Base-by-base conservation (phyloP, 2,329 filamentous ascomycete species). In the Passalora sequoiae region DNA sequence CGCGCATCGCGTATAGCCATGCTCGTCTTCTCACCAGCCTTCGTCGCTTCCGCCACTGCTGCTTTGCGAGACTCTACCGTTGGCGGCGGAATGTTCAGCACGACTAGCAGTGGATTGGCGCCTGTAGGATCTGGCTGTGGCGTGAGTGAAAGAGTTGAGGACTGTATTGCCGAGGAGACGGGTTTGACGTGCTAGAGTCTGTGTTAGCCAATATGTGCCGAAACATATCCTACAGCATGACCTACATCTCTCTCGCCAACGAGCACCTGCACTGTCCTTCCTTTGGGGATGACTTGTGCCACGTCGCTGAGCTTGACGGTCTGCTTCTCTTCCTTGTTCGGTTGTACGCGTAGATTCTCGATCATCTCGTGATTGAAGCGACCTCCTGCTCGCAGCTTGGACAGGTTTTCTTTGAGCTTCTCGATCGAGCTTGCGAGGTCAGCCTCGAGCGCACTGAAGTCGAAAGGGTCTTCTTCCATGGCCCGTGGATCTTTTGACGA, bases 251-350 rank as follows among this genome's bases (percentile, higher is more conserved):
- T 74, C 57, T 86, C 83, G 10, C 79, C 76, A 28, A 77, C 78
- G 16, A 83, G 61, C n/a, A 86, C 68, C 46, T 77, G 75, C 21
- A 84, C 62, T 54, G 71, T 72, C 43, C 81, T 65, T 8, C 81
- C 80, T 56, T 81, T 80, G 0, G 80, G 78, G 28, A 85, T 69
- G 12, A 86, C 78, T 58, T 84, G 81, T 2, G 81, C 82, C 44
- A 86, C 58, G 58, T 84, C 81, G 7, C 74, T 72, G 38, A 86
- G 55, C 49, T 67, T 71, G 37, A 76, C 70, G 1, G 65, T 75
- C 46, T 75, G 68, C 46, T 74, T 77, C 16, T 44, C 53, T 29
- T 59, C 43, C 57, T 81, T 77, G 46, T 67, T 70, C 36, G 82
- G 56, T 38, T 74, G 67, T n/a, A 86, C 81, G 27, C 74, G 72